A percentile compares a stretch with the other conserved stretches of the same genome.
phyloP scores from a whole-genome alignment of 768 basidiomycete species.

The Hygrocybe coccinea region DNA sequence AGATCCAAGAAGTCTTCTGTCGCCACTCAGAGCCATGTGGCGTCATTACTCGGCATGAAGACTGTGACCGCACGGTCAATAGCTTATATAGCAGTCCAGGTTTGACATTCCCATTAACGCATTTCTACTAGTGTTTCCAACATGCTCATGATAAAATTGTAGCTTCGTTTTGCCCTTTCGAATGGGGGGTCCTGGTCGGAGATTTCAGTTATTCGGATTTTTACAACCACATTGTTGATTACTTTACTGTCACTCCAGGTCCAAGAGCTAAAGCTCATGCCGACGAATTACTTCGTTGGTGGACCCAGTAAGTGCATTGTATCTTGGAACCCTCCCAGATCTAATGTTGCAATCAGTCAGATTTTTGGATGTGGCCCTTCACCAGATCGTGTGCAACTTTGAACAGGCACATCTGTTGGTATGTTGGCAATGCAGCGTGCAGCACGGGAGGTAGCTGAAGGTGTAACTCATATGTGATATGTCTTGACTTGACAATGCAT shows the following conservation, averaged over 20 bases:
- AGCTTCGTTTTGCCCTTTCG: no score
- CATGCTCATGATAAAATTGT: no score
- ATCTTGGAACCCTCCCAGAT: background rate
- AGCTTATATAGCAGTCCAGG: slow-evolving; percentile 9
- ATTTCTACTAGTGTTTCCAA: no score
- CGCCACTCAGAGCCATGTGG: slow-evolving; percentile 1
- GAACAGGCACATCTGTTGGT: background rate
- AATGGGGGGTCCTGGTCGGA: background rate
- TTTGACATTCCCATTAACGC: background rate
- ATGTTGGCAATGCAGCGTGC: background rate
- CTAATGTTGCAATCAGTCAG: background rate
- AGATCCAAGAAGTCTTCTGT: background rate
- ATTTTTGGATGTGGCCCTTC: background rate
- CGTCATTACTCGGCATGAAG: slow-evolving; percentile 4
- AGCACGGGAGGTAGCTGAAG: background rate
- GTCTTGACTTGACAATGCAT: background rate
- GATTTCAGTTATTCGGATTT: background rate
- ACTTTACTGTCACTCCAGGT: background rate
- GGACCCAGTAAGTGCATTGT: background rate
- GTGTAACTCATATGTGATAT: background rate
- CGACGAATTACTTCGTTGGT: background rate
- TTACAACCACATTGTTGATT: background rate
- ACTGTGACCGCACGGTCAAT: slow-evolving; percentile 2
- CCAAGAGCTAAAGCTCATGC: background rate
- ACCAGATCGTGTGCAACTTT: background rate